These are phyloP conservation scores for Trichomonas vaginalis DNA, from an alignment of 208 protist species.

Conservation along the genomic window DNA sequence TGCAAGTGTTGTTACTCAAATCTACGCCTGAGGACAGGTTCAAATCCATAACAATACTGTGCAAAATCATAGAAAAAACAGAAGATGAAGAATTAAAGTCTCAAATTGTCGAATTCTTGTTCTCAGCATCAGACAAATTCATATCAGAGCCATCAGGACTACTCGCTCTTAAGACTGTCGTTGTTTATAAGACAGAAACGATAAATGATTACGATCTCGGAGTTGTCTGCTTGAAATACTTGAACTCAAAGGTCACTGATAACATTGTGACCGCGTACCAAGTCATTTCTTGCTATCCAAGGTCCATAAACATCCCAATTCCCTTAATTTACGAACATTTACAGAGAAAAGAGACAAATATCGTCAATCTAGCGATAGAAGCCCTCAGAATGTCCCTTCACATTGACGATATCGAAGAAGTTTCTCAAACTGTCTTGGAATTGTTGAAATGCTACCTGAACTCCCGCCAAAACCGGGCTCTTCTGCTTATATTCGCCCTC, in stretches of 20 bases:
- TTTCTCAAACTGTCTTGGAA: neutral
- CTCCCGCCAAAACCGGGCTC: neutral
- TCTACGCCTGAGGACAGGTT: neutral
- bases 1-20: neutral
- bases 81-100: neutral
- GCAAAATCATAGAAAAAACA: neutral
- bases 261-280: neutral
- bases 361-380: neutral
- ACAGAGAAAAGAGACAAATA: neutral
- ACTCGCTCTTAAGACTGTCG: neutral
- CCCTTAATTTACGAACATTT: neutral
- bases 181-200: neutral
- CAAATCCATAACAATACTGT: neutral
- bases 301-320: neutral
- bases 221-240: neutral
- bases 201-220: neutral
- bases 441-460: neutral
- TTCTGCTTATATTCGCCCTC: neutral
- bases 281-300: neutral
- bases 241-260: neutral
- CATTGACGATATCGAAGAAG: neutral
- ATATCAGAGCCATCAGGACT: neutral
- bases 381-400: neutral
- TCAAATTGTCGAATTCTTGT: neutral
- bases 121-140: neutral